These are phyloP conservation scores for Albugo candida DNA, from an alignment of 352 stramenopile genomes.

Conservation along the genomic window DNA sequence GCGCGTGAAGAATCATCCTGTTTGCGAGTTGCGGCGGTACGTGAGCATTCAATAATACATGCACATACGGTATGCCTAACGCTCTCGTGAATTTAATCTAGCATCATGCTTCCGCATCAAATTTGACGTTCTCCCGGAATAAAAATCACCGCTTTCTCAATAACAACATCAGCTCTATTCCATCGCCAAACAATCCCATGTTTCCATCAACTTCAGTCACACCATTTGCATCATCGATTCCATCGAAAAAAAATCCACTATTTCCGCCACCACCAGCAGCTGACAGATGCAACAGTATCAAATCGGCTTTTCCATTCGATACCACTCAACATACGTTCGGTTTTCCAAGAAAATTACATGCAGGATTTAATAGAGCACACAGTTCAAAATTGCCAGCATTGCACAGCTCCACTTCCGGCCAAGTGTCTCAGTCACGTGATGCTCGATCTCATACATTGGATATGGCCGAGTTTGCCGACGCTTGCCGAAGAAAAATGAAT, in stretches of 20 bases:
- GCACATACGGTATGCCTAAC: background rate
- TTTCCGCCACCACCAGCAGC: slow-evolving; percentile 34
- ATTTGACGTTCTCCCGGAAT: slow-evolving; percentile 2
- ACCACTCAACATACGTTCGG: slow-evolving; percentile 14
- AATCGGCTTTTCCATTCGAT: slow-evolving; percentile 1
- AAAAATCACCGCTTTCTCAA: background rate
- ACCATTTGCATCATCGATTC: slow-evolving; percentile 39
- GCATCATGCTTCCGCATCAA: background rate
- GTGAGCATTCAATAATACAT: background rate
- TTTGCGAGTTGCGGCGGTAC: background rate
- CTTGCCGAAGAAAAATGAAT: slow-evolving; percentile 67
- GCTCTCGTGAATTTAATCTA: background rate
- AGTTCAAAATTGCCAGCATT: slow-evolving; percentile 27
- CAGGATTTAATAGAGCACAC: background rate
- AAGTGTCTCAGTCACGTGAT: slow-evolving; percentile 58
- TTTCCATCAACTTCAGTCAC: slow-evolving; percentile 30
- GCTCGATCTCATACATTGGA: slow-evolving; percentile 66
- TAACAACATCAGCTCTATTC: slow-evolving; percentile 19
- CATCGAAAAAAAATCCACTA: slow-evolving; percentile 36
- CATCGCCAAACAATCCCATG: slow-evolving; percentile 28
- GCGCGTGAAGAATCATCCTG: no score
- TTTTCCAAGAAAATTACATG: background rate
- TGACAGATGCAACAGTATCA: background rate
- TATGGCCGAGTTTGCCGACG: slow-evolving; percentile 63
- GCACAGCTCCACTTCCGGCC: slow-evolving; percentile 25